Conservation (phyloP, 1,139 yeast species). For the Pichia sp. region DNA sequence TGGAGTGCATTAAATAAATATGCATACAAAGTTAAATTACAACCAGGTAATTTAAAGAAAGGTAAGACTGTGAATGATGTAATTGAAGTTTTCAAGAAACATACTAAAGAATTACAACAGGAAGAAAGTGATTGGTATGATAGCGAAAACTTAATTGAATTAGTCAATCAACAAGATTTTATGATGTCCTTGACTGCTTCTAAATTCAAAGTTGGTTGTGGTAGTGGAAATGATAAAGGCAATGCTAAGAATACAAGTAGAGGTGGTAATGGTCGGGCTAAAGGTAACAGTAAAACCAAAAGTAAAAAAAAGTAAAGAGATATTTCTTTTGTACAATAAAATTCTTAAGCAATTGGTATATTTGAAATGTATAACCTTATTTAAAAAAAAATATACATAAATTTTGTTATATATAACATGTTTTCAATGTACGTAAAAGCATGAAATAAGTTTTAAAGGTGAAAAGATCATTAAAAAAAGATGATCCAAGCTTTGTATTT, state of each 20-base stretch:
- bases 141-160: slow-evolving; percentile 54
- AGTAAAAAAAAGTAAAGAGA: slow-evolving; percentile 13
- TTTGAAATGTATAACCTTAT: too few species aligned
- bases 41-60: slow-evolving; percentile 83
- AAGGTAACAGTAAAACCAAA: slow-evolving; percentile 1
- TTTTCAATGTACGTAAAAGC: neutral
- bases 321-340: neutral
- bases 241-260: slow-evolving; percentile 11
- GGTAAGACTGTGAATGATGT: slow-evolving; percentile 78
- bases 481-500: neutral
- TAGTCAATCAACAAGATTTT: slow-evolving; percentile 52
- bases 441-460: too few species aligned
- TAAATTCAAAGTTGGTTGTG: slow-evolving; percentile 39
- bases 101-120: slow-evolving; percentile 31
- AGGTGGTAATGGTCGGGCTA: slow-evolving; percentile 7
- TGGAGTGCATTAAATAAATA: slow-evolving; percentile 73
- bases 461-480: too few species aligned
- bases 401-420: neutral
- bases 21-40: slow-evolving; percentile 79
- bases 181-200: slow-evolving; percentile 49
- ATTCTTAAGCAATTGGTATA: too few species aligned
- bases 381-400: too few species aligned
- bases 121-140: slow-evolving; percentile 60
- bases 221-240: slow-evolving; percentile 22
- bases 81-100: slow-evolving; percentile 48